Evolutionary conservation across 2,329 filamentous ascomycete species (phyloP), one percentile per base, ranked within the genome.

Genomic region (Botrytis squamosa): DNA sequence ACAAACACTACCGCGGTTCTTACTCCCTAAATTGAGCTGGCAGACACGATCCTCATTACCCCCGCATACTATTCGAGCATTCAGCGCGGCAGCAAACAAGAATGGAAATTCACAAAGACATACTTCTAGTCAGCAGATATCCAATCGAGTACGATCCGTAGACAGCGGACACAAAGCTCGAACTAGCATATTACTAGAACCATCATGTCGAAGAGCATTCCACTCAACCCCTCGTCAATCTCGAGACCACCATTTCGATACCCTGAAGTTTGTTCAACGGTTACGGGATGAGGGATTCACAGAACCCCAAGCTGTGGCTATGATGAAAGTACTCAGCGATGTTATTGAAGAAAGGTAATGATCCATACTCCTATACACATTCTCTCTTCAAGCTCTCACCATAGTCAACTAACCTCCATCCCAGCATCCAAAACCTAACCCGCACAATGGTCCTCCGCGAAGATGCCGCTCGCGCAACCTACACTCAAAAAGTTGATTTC

Each of bases 401-500:
- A 44, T 10, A 71, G n/a, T 55, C 70, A 25, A 66, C 55, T 64
- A 66, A 79, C 55, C 22, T 6, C 6, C 20, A 9, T 25, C 60
- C 8, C 49, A 93, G 93, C 82, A 98, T 99, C 79, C 95, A 98
- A 82, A 98, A 98, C 83, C 88, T 99, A 68, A 98, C 95, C 0
- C 91, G 95, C 76, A 98, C 95, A 25, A 99, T 99, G 96, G 96
- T 99, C 60, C 89, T 97, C 65, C 93, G 95, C 80, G 96, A 99
- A 84, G 96, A 97, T 84, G 90, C 93, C 76, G 92, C 93, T 80
- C 93, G 93, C 81, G 91, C 92, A 42, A 92, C 90, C 4, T 92
- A 92, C 82, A 91, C 90, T 3, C 90, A 98, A 82, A 98, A 98
- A 83, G 96, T 98, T 76, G 96, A 99, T 84, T 98, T 99, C 81